Base-by-base conservation (phyloP, 2,329 filamentous ascomycete species). In the Fusarium heterosporum region DNA sequence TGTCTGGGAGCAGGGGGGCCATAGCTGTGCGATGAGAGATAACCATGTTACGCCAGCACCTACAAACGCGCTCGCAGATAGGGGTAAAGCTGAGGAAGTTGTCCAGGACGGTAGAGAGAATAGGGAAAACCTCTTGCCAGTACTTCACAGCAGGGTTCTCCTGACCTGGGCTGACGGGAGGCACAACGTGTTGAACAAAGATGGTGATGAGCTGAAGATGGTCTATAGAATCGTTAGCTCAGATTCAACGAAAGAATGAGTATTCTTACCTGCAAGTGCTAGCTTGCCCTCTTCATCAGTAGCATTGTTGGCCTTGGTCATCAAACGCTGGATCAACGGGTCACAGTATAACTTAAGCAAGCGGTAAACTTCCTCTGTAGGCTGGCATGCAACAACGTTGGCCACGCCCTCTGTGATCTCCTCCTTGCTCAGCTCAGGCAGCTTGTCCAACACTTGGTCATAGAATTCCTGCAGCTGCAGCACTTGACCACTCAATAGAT, bases 351-450 rank as follows among this genome's bases (percentile, higher is more conserved):
- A 84, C 81, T 97, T 97, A 72, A 99, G 85, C 4, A 93, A 89
- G 60, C 88, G 88, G 78, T 97, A 96, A 19, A 94, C 88, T 73
- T 96, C 92, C 40, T 89, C 85, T 25, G 89, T 79, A 8, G 93
- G 93, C 76, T 97, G 94, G 49, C 91, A 93, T 12, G 93, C 92
- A 52, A 99, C 90, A 16, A 99, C 94, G 47, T 90, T 92, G 12
- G 96, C 94, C 43, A 98, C 94, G 68, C 96, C 96, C 76, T 99
- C 95, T 0, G 96, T 98, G 48, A 99, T 88, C 78, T 99, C 96
- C 77, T 98, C 94, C 79, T 97, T 94, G 76, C 95, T 98, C 42
- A 88, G 84, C 13, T 90, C 88, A 9, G 94, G 94, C 16, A 99
- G 84, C 71, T 90, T 92, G 77, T 97, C 93, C 36, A 98, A 85